Percentiles rank a stretch among this genome's conserved stretches.
These are phyloP conservation scores for Hyaloperonospora arabidopsidis DNA, from an alignment of 352 stramenopile species.

Conservation along the genomic window DNA sequence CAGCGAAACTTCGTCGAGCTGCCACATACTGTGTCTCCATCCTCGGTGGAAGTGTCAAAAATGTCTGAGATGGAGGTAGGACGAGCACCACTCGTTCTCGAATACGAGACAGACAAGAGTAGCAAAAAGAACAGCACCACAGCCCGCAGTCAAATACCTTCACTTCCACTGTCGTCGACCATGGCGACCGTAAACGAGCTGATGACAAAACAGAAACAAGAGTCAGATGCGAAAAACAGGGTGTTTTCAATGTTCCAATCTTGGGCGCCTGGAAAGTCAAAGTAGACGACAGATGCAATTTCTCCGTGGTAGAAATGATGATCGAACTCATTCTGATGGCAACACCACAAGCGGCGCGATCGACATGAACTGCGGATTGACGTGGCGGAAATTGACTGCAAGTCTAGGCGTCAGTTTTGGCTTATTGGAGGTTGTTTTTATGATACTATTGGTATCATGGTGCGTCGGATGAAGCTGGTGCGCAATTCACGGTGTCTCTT, in stretches of 20 bases:
- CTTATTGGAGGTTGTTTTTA: too few species aligned
- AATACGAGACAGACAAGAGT: conserved; percentile 24
- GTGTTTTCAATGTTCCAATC: conserved; percentile 27
- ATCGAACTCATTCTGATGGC: too few species aligned
- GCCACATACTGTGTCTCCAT: conserved; percentile 12
- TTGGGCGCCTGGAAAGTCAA: conserved; percentile 16
- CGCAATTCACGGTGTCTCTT: too few species aligned
- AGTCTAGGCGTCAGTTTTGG: too few species aligned
- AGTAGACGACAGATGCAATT: conserved; percentile 1
- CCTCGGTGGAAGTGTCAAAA: conserved; percentile 5
- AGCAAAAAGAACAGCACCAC: conserved; percentile 14
- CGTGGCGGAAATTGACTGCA: too few species aligned
- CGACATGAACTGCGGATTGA: too few species aligned
- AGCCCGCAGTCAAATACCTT: conserved; percentile 5
- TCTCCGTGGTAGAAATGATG: too few species aligned
- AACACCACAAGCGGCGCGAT: too few species aligned
- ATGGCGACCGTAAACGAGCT: conserved; percentile 27
- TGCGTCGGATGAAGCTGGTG: too few species aligned
- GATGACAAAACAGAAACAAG: conserved; percentile 23
- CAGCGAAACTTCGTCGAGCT: conserved; percentile 47
- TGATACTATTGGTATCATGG: too few species aligned
- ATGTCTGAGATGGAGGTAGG: conserved; percentile 13
- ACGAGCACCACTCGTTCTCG: conserved; percentile 19
- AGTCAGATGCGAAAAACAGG: conserved; percentile 10
- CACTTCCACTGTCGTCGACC: conserved; percentile 21